Base-by-base conservation (phyloP, 2,329 filamentous ascomycete genomes). In the Aspergillus pseudoterreus region DNA sequence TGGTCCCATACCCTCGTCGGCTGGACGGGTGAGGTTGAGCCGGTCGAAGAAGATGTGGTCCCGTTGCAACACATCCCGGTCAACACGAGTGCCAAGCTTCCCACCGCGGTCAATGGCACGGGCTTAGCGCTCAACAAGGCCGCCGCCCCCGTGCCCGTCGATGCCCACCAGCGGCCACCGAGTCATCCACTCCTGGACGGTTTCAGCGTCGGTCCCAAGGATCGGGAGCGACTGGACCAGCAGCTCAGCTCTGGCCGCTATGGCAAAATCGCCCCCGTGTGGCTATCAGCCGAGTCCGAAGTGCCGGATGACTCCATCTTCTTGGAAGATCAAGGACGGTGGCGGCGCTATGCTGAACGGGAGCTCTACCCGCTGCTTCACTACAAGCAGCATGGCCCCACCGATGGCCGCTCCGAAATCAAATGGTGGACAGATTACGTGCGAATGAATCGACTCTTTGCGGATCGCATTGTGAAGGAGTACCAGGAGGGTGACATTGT, bases 401-500 rank as follows among this genome's bases (percentile, higher is more conserved):
- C 85, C 11, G 89, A 96, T 68, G 91, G 91, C 33, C 84, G 88
- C 59, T 84, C 84, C 15, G 89, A 94, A 67, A 85, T 89, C 48
- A 80, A 87, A 39, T 85, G 91, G 62, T 97, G 92, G 92, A 84
- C 87, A 22, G 91, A 97, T 73, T 97, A 96, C 73, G 88, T 91
- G 69, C 86, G 87, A 48, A 87, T 96, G 83, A 97, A 96, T 75
- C 86, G 90, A 65, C 85, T 90, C 57, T 96, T 96, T 63, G 92
- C 92, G 55, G 87, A 95, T 69, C 85, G 85, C 56, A 96, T 97
- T 62, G 79, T 94, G 54, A 86, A 92, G 64, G 81, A 88, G 50
- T 97, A 96, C 78, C 90, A 90, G 71, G 90, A 92, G 0, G 94
- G 94, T 43, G 92, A 97, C 69, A 84, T 97, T 50, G 84, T 97